Conservation (phyloP, 768 basidiomycete species). For the Xanthoconium purpureum region DNA sequence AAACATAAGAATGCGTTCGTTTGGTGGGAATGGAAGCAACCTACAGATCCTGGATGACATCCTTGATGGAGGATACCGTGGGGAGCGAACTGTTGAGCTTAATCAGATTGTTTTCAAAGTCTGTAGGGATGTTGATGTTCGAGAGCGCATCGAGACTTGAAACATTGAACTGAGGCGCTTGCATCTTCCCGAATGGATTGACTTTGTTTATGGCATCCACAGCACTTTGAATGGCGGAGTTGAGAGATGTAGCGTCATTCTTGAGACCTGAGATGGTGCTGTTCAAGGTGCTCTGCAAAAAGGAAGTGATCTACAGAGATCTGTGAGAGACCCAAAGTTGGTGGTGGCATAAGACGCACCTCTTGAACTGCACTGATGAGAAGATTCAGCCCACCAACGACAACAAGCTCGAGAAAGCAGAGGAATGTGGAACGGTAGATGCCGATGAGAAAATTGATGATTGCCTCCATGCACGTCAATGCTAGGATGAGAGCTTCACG, state of each 20-base stretch:
- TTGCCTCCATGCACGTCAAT: conserved; percentile 79
- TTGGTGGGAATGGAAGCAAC: conserved; percentile 26
- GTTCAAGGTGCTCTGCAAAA: conserved; percentile 57
- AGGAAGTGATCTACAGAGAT: conserved; percentile 59
- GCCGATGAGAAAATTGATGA: conserved; percentile 90
- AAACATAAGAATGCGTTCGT: neutral
- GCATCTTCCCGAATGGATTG: conserved; percentile 69
- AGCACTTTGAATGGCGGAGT: conserved; percentile 60
- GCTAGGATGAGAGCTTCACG: conserved; percentile 69
- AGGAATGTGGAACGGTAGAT: conserved; percentile 91
- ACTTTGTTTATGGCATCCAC: conserved; percentile 71
- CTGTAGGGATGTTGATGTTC: conserved; percentile 76
- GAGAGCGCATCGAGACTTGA: conserved; percentile 72
- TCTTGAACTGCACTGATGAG: conserved; percentile 81
- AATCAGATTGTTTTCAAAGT: conserved; percentile 69
- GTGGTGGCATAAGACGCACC: conserved; percentile 42
- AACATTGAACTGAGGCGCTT: conserved; percentile 67
- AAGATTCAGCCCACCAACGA: conserved; percentile 75
- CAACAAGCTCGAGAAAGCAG: conserved; percentile 88
- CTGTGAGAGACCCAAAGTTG: conserved; percentile 8
- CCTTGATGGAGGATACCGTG: conserved; percentile 69
- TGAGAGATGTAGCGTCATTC: conserved; percentile 62
- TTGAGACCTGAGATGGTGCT: conserved; percentile 70
- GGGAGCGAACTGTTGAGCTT: conserved; percentile 81
- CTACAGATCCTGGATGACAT: conserved; percentile 64